Percentiles rank a stretch among this genome's conserved stretches.
phyloP scores from a whole-genome alignment of 23 red algal genomes.

The Cyanidiococcus yangmingshanensis region DNA sequence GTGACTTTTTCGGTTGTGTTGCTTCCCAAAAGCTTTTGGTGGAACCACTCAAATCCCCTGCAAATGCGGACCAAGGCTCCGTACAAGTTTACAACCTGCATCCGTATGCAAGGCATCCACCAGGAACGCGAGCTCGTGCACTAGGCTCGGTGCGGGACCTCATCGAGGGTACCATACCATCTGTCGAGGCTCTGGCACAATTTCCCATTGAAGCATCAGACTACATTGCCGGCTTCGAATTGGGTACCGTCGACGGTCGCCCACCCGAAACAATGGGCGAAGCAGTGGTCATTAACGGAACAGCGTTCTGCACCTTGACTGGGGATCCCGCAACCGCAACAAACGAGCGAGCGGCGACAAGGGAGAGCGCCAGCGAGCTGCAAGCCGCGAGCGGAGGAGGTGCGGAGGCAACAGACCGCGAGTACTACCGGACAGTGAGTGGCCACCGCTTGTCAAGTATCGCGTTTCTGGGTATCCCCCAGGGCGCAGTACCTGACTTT shows the following conservation, averaged over 20 bases:
- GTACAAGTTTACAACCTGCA: background rate
- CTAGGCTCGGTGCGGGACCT: slow-evolving; percentile 15
- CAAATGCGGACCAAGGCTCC: background rate
- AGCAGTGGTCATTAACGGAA: background rate
- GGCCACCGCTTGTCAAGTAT: background rate
- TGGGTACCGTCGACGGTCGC: slow-evolving; percentile 14
- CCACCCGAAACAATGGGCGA: slow-evolving; percentile 14
- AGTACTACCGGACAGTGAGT: slow-evolving; percentile 12
- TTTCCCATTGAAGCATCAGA: background rate
- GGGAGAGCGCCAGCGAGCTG: background rate
- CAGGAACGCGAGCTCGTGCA: background rate
- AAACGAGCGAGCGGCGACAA: background rate
- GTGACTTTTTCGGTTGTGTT: slow-evolving; percentile 4
- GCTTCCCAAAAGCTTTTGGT: slow-evolving; percentile 8
- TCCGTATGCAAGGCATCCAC: background rate
- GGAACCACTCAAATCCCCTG: background rate
- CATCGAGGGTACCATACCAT: slow-evolving; percentile 8
- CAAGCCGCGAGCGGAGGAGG: background rate
- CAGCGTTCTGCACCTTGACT: background rate
- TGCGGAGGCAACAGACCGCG: background rate
- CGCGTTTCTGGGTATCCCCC: slow-evolving; percentile 13
- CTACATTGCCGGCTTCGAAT: slow-evolving; percentile 8
- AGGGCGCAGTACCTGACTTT: slow-evolving; percentile 6
- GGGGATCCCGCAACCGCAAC: background rate
- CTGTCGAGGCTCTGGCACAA: background rate